phyloP scores from a whole-genome alignment of 768 basidiomycete genomes.

The Pleurotus pulmonarius region DNA sequence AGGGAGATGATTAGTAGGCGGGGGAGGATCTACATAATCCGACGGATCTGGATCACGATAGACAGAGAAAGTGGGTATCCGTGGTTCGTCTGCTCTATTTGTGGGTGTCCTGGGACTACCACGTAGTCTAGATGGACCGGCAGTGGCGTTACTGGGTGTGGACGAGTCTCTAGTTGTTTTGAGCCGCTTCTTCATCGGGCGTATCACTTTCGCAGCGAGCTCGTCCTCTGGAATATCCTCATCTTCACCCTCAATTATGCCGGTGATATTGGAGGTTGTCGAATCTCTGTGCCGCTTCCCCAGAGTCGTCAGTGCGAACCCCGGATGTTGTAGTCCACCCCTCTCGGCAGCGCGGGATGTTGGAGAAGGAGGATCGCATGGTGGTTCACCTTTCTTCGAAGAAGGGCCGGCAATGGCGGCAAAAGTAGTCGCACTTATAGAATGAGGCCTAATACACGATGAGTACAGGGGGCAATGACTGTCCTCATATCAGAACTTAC shows the following conservation, averaged over 20 bases:
- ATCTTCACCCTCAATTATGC: constrained; percentile 34
- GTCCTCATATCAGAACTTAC: neutral
- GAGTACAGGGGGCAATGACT: neutral
- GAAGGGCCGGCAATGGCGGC: constrained; percentile 3
- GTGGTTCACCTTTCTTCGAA: constrained; percentile 1
- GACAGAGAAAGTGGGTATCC: constrained; percentile 41
- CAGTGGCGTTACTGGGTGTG: neutral
- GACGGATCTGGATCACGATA: constrained; percentile 39
- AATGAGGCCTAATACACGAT: neutral
- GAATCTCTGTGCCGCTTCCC: constrained; percentile 68
- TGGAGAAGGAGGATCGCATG: constrained; percentile 1
- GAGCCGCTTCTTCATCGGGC: constrained; percentile 51
- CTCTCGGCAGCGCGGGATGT: constrained; percentile 11
- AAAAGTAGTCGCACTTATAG: constrained; percentile 4
- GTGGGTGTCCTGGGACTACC: constrained; percentile 2
- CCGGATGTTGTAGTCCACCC: constrained; percentile 28
- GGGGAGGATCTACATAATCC: constrained; percentile 39
- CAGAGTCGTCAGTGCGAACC: constrained; percentile 42
- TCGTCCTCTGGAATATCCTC: constrained; percentile 32
- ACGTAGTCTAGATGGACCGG: neutral
- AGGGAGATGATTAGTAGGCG: constrained; percentile 49
- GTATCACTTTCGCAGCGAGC: constrained; percentile 31
- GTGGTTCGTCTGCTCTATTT: constrained; percentile 15
- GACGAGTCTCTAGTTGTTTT: constrained; percentile 25
- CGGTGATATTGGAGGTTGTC: constrained; percentile 36